A percentile compares a stretch with the other conserved stretches of the same genome.
Conservation (phyloP, 176 grass and related monocot species). For the Typha latifolia region DNA sequence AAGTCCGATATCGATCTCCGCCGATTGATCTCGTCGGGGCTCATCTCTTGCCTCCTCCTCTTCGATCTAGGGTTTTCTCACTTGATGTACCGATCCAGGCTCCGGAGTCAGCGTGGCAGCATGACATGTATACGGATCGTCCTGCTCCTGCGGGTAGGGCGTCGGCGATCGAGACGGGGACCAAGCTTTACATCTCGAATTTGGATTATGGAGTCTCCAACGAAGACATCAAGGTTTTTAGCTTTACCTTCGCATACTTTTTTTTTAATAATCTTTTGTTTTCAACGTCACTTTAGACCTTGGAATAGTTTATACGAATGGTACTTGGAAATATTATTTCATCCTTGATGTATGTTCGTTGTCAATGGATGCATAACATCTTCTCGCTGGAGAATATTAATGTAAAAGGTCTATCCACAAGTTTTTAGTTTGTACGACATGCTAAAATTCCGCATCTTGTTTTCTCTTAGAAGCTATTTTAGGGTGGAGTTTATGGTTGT, state of each 20-base stretch:
- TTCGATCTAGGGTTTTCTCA: constrained; percentile 62
- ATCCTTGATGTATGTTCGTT: no score
- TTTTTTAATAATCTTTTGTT: background rate
- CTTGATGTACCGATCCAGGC: constrained; percentile 87
- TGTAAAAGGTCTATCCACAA: no score
- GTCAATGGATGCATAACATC: no score
- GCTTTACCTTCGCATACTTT: background rate
- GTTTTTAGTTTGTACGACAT: no score
- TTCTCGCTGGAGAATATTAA: no score
- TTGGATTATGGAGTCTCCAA: constrained; percentile 84
- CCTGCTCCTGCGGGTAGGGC: constrained; percentile 37
- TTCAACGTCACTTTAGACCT: background rate
- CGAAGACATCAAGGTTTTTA: constrained; percentile 85
- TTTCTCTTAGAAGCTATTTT: no score
- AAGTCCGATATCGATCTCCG: background rate
- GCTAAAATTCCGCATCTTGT: no score
- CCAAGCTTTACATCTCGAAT: constrained; percentile 90
- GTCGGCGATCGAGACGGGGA: constrained; percentile 78
- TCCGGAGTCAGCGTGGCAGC: constrained; percentile 81
- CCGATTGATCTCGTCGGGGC: background rate
- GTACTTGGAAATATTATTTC: no score
- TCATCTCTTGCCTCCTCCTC: constrained; percentile 14
- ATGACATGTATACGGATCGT: constrained; percentile 59
- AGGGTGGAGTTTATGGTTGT: no score
- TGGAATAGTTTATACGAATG: no score